A percentile compares a stretch with the other conserved stretches of the same genome.
These are phyloP conservation scores for Saccharomycopsis oosterbeekiorum DNA, from an alignment of 805 yeast genomes.

Conservation along the genomic window DNA sequence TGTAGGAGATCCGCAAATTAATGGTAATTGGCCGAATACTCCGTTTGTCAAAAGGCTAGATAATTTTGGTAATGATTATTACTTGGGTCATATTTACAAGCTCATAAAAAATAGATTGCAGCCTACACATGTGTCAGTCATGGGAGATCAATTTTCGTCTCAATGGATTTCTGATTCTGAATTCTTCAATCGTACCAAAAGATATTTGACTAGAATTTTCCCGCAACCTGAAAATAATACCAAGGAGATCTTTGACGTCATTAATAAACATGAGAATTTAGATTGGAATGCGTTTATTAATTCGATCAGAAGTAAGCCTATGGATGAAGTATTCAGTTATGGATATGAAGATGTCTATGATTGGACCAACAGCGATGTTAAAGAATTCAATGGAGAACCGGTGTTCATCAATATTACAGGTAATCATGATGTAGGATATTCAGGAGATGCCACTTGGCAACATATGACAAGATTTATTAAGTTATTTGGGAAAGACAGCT, in stretches of 20 bases:
- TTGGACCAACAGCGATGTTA: conserved; percentile 41
- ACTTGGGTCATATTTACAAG: conserved; percentile 71
- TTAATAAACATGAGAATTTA: conserved; percentile 39
- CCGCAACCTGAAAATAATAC: conserved; percentile 46
- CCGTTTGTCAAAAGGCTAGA: conserved; percentile 68
- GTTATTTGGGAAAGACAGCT: conserved; percentile 80
- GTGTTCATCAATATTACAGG: conserved; percentile 81
- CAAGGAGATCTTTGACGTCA: conserved; percentile 37
- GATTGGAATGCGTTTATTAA: conserved; percentile 44
- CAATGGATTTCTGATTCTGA: conserved; percentile 93
- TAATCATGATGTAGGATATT: conserved; percentile 92
- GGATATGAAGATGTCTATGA: conserved; percentile 55
- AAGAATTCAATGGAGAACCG: conserved; percentile 38
- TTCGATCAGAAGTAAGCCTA: conserved; percentile 23
- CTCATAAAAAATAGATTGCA: conserved; percentile 51
- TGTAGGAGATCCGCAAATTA: conserved; percentile 95
- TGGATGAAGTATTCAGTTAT: conserved; percentile 30
- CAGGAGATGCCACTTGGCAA: conserved; percentile 89
- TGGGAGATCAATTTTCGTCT: conserved; percentile 88
- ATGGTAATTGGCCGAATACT: conserved; percentile 72
- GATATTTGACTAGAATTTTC: conserved; percentile 65
- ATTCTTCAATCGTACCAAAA: conserved; percentile 65
- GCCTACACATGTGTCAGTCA: conserved; percentile 77
- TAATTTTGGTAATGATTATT: conserved; percentile 82
- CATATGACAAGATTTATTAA: conserved; percentile 71